phyloP scores from a whole-genome alignment of 345 rosid genomes.

The Brassica nigra region DNA sequence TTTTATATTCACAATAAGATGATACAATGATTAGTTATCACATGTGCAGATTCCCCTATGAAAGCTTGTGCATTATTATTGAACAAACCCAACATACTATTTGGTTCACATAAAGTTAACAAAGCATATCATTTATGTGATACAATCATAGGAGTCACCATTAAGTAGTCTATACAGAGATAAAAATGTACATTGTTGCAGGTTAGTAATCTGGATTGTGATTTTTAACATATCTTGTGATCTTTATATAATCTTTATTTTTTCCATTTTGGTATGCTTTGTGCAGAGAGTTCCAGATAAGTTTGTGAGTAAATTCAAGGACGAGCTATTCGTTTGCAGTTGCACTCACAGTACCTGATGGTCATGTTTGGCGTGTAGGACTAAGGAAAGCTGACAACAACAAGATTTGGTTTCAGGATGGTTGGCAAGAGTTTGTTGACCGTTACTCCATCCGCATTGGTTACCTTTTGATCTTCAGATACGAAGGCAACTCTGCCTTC shows the following conservation, averaged over 20 bases:
- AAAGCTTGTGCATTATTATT: conserved; percentile 17
- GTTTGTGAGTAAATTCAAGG: conserved; percentile 70
- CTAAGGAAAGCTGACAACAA: conserved; percentile 60
- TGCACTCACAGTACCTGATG: conserved; percentile 76
- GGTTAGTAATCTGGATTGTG: not conserved
- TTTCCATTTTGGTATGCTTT: conserved; percentile 17
- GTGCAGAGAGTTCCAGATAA: conserved; percentile 87
- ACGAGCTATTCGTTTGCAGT: conserved; percentile 66
- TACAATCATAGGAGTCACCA: not conserved
- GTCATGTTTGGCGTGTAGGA: conserved; percentile 76
- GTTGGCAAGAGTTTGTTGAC: conserved; percentile 85
- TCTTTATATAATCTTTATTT: conserved; percentile 9
- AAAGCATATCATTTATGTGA: not conserved
- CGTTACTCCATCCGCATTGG: conserved; percentile 72
- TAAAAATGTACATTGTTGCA: not conserved
- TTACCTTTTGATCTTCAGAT: conserved; percentile 78
- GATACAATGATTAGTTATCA: conserved; percentile 22
- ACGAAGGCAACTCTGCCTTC: conserved; percentile 78
- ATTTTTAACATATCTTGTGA: not conserved
- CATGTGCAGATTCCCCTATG: not conserved
- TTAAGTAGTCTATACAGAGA: not conserved
- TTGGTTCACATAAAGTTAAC: not conserved
- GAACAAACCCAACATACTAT: not conserved
- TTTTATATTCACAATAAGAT: not conserved
- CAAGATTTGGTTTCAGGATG: conserved; percentile 78